Evolutionary conservation across 208 protist genomes (phyloP).

Genomic region (Wallacemonas sp.): DNA sequence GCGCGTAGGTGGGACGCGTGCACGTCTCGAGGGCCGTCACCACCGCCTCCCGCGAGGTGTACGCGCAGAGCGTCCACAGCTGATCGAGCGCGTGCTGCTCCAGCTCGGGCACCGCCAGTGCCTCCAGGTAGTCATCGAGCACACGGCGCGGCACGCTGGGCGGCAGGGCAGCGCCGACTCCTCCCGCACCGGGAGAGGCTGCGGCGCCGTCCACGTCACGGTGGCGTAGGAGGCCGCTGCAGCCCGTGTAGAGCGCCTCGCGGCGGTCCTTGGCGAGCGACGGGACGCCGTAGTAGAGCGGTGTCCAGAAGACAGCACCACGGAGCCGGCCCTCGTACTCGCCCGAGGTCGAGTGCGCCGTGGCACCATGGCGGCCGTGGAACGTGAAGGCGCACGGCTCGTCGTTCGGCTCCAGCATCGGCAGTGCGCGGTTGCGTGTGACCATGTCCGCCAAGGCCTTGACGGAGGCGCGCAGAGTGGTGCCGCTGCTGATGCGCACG

Average conservation of each 20-base stretch:
- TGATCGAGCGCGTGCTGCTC: conserved; percentile 8
- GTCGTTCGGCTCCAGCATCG: conserved; percentile 22
- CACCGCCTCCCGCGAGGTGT: conserved; percentile 21
- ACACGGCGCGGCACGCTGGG: conserved; percentile 32
- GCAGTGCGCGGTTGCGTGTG: conserved; percentile 39
- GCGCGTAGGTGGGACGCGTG: conserved; percentile 3
- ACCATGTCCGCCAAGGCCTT: conserved; percentile 43
- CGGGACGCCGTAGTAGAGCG: conserved; percentile 10
- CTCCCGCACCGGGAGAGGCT: background rate
- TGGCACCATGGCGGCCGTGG: conserved; percentile 33
- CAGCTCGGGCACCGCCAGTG: conserved; percentile 14
- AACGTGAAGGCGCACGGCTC: conserved; percentile 42
- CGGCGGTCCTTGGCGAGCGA: conserved; percentile 5
- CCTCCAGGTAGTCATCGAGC: conserved; percentile 31
- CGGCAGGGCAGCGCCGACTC: background rate
- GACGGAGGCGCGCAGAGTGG: conserved; percentile 27
- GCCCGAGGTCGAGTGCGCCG: conserved; percentile 31
- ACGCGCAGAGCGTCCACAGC: conserved; percentile 21
- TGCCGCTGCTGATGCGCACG: conserved; percentile 44
- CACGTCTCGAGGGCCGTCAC: conserved; percentile 8
- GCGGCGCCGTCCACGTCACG: background rate
- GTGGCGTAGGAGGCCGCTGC: background rate
- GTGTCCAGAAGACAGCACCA: conserved; percentile 32
- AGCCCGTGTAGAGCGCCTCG: conserved; percentile 14
- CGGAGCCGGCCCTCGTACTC: conserved; percentile 31